Evolutionary conservation across 108 stramenopile genomes (phyloP).

Genomic region (Nitzschia sp.): DNA sequence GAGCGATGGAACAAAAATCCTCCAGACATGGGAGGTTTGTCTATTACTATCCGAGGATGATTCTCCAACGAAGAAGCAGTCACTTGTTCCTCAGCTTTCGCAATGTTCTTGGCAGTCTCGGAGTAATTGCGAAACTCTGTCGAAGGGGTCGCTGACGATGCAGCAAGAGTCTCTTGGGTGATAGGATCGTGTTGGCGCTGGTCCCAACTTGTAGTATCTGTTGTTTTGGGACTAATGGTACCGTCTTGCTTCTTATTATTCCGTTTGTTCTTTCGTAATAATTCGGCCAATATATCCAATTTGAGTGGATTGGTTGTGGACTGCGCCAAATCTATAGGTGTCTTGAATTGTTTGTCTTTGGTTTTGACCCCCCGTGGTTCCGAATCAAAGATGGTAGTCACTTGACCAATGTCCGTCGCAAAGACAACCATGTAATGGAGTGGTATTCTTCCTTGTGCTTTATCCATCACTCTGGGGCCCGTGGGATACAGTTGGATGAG

Average conservation of each 20-base stretch:
- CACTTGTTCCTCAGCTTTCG: too few relatives aligned
- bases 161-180: too few relatives aligned
- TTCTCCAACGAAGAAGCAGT: too few relatives aligned
- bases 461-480: neutral
- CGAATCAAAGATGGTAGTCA: neutral
- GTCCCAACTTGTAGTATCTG: too few relatives aligned
- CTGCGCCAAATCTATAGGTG: neutral
- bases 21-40: neutral
- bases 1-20: neutral
- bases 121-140: too few relatives aligned
- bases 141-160: too few relatives aligned
- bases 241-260: too few relatives aligned
- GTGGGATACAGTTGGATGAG: neutral
- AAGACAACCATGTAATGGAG: neutral
- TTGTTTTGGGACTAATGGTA: too few relatives aligned
- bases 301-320: neutral
- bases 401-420: neutral
- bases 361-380: neutral
- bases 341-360: neutral
- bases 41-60: too few relatives aligned
- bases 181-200: too few relatives aligned
- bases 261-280: neutral
- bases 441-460: neutral
- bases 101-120: too few relatives aligned
- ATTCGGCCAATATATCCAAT: neutral